Conservation (phyloP, 2,329 filamentous ascomycete genomes). For the Zymoseptoria tritici region DNA sequence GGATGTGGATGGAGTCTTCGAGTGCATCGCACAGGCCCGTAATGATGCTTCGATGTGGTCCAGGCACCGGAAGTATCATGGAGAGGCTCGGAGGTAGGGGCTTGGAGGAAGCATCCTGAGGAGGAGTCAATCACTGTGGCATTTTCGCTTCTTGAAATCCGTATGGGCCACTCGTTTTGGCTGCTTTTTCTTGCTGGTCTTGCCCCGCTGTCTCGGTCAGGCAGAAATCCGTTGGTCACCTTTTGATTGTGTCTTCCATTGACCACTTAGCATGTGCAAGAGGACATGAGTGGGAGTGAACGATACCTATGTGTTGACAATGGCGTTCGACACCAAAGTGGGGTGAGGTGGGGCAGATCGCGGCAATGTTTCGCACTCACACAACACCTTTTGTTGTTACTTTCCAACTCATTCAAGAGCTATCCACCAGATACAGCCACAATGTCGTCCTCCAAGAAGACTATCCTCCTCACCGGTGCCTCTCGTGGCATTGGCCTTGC, state of each 20-base stretch:
- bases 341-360: not conserved
- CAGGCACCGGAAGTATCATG: not conserved
- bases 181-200: not conserved
- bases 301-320: not conserved
- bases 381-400: not conserved
- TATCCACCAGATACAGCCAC: not conserved
- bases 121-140: not conserved
- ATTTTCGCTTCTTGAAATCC: not conserved
- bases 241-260: not conserved
- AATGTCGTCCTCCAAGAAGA: slow-evolving; percentile 28
- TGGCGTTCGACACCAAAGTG: not conserved
- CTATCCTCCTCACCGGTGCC: slow-evolving; percentile 53
- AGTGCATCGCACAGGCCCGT: not conserved
- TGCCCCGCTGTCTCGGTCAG: too few species aligned
- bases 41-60: not conserved
- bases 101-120: not conserved
- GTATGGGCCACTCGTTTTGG: not conserved
- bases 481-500: slow-evolving; percentile 60
- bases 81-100: not conserved
- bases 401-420: not conserved
- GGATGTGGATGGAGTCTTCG: not conserved
- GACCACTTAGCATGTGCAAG: not conserved
- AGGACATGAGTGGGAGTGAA: not conserved
- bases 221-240: rapidly evolving
- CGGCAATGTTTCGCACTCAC: not conserved